Conservation (phyloP, 345 rosid species). For the Adansonia digitata region DNA sequence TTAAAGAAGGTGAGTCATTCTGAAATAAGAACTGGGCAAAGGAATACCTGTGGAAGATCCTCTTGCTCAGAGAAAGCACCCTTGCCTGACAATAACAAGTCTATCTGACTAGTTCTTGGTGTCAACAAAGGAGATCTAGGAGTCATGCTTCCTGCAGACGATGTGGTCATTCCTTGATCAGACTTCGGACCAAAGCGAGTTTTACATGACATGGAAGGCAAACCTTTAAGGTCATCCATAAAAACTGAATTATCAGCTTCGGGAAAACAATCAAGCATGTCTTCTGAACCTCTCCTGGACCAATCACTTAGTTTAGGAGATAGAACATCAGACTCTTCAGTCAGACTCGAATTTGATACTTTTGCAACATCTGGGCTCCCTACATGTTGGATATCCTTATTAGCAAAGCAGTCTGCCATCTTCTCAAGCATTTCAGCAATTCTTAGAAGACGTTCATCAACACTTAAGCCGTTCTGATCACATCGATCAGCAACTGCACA, state of each 20-base stretch:
- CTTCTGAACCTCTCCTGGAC: constrained; percentile 97
- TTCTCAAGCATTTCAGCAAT: constrained; percentile 91
- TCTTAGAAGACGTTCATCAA: constrained; percentile 78
- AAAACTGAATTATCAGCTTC: constrained; percentile 73
- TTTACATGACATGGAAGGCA: constrained; percentile 90
- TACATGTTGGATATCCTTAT: constrained; percentile 63
- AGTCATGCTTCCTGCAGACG: constrained; percentile 98
- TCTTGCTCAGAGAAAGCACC: constrained; percentile 72
- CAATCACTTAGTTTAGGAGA: constrained; percentile 98
- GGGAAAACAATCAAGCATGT: constrained; percentile 95
- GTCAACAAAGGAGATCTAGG: constrained; percentile 95
- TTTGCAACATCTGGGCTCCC: constrained; percentile 91
- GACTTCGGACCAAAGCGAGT: constrained; percentile 95
- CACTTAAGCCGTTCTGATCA: constrained; percentile 80
- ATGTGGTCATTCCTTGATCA: constrained; percentile 95
- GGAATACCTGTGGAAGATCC: constrained; percentile 79
- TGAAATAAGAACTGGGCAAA: neutral
- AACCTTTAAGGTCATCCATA: constrained; percentile 88
- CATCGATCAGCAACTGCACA: constrained; percentile 95
- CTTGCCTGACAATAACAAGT: constrained; percentile 80
- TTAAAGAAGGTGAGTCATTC: neutral
- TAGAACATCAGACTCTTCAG: constrained; percentile 79
- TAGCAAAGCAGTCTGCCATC: constrained; percentile 67
- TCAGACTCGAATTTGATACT: constrained; percentile 80
- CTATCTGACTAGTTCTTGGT: constrained; percentile 88